Evolutionary conservation across 495 filamentous ascomycete species (phyloP).

Genomic region (Usnea hakonensis): DNA sequence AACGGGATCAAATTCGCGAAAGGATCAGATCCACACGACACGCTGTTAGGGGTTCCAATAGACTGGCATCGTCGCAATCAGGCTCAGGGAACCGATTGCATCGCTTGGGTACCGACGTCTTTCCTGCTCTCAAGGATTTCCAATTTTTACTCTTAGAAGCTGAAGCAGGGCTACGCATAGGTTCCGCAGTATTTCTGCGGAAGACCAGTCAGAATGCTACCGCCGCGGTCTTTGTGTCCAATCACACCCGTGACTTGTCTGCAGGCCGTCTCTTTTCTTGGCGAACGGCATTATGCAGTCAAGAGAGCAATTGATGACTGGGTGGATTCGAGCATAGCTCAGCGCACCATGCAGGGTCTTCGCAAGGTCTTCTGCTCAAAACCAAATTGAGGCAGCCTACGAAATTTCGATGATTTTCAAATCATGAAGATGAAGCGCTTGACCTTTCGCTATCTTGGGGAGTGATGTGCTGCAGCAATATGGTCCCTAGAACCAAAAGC

Average conservation of each 20-base stretch:
- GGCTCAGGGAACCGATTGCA: background rate
- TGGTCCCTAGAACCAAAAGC: background rate
- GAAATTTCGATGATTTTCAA: background rate
- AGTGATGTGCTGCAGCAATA: background rate
- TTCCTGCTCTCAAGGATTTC: background rate
- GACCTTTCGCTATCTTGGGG: background rate
- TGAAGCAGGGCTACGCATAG: background rate
- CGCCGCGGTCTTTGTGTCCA: background rate
- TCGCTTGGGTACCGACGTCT: background rate
- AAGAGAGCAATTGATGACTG: background rate
- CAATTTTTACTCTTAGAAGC: background rate
- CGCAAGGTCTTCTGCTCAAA: background rate
- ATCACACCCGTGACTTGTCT: background rate
- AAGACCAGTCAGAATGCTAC: background rate
- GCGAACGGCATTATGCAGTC: background rate
- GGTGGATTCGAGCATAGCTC: background rate
- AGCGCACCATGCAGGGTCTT: background rate
- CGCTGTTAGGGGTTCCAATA: background rate
- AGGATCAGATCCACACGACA: background rate
- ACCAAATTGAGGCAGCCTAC: background rate
- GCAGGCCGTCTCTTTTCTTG: background rate
- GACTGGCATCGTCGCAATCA: background rate
- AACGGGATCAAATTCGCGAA: background rate
- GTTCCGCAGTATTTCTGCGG: background rate
- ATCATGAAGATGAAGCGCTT: background rate